Evolutionary conservation across 2,329 filamentous ascomycete species (phyloP), one percentile per base, ranked within the genome.

Genomic region (Xenosphaeropsis pyriputrescens): DNA sequence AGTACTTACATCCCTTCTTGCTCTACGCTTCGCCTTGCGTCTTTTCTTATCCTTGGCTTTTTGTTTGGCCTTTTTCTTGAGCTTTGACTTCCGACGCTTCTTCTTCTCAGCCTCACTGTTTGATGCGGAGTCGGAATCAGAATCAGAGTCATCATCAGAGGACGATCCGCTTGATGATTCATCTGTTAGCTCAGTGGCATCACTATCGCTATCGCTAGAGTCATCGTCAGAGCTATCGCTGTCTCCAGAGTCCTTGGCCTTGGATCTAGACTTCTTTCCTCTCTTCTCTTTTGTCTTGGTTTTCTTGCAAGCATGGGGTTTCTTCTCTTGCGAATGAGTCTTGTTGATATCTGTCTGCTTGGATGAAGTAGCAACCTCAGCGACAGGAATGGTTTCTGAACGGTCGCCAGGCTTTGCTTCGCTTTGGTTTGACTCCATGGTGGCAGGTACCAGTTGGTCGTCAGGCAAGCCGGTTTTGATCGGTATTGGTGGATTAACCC

Each of bases 21-120:
- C 46, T 40, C 57, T 59, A 32, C 53, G 50, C 50, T 59, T 64
- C 32, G 55, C 58, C 49, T 61, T 63, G 4, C 49, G 44, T 44
- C 61, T 64, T 36, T 48, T 47, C 45, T 55, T 55, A 6, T 50
- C 49, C 38, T 51, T 51, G 12, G 46, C 41, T 37, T 47, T 50
- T 41, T 53, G 48, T 38, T 57, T 59, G 8, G 37, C 31, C 31
- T 34, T 38, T 30, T 38, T 38, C 32, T 30, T 39, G 8, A 14
- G 8, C n/a, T 36, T 36, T 15, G n/a, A 15, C 13, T 33, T 38
- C 13, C 22, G 22, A 26, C 15, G 16, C 36, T 32, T 38, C 26
- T 38, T 18, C 29, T 32, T 33, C 36, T 38, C 36, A 2, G 16
- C 33, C 30, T 38, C 36, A 33, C 26, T 18, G 3, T 38, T 29